Conservation (phyloP, 495 filamentous ascomycete genomes). For the Neurospora sp. region DNA sequence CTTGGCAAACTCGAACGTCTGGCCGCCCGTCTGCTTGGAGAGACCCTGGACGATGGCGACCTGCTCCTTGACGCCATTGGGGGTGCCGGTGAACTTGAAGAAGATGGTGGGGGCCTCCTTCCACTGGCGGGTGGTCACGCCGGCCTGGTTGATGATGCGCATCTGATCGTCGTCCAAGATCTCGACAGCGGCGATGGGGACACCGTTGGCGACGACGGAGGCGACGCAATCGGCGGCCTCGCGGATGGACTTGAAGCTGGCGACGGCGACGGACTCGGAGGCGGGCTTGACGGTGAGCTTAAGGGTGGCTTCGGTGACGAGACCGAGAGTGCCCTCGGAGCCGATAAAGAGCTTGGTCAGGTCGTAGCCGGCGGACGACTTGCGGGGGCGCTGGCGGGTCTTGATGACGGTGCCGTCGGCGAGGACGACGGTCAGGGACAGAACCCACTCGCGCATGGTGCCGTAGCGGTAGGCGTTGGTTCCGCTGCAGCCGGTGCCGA, state of each 20-base stretch:
- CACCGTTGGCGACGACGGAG: slow-evolving; percentile 65
- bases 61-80: slow-evolving; percentile 69
- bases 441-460: slow-evolving; percentile 94
- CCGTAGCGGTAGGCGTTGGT: slow-evolving; percentile 93
- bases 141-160: slow-evolving; percentile 77
- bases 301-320: slow-evolving; percentile 69
- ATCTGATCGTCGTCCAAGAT: slow-evolving; percentile 92
- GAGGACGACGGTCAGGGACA: slow-evolving; percentile 81
- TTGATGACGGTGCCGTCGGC: slow-evolving; percentile 90
- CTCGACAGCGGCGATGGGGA: slow-evolving; percentile 83
- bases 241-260: slow-evolving; percentile 65
- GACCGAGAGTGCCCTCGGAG: slow-evolving; percentile 65
- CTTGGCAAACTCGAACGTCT: slow-evolving; percentile 71
- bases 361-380: slow-evolving; percentile 80
- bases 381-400: slow-evolving; percentile 65
- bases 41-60: slow-evolving; percentile 60
- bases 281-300: slow-evolving; percentile 75
- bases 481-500: slow-evolving; percentile 85
- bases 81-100: slow-evolving; percentile 86
- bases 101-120: slow-evolving; percentile 77
- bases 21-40: slow-evolving; percentile 49
- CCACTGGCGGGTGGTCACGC: slow-evolving; percentile 63
- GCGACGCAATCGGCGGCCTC: slow-evolving; percentile 75
- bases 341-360: slow-evolving; percentile 74
- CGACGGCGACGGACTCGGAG: slow-evolving; percentile 72